Base-by-base conservation (phyloP, 148 eudicot species). In the Rhododendron henanense region DNA sequence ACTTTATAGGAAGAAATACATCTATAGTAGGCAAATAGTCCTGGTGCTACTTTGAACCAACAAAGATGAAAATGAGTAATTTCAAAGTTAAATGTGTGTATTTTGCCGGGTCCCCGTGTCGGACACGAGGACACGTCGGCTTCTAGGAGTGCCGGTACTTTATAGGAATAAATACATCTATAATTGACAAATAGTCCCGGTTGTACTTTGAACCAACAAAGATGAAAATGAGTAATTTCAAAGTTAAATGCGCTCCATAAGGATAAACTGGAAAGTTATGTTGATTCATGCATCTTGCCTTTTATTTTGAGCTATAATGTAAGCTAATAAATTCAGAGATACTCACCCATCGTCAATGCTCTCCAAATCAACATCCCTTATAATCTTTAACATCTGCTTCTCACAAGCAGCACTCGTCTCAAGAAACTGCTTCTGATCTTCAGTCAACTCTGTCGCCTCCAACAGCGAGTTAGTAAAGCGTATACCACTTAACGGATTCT, bases 391-490 rank as follows among this genome's bases (percentile, higher is more conserved):
- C 89, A 97, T 93, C 92, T 97, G 99, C 89, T 88, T 97, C 92
- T 92, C 94, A 88, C 98, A 97, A 44, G 98, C 95, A 84, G 84
- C 85, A 88, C 93, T 94, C 0, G 96, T 97, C 85, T 93, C 95
- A 65, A 95, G 93, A 84, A 92, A 93, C 85, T 94, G 98, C 88
- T 91, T 97, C 83, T 95, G 99, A 83, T 95, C 94, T 85, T 97
- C 99, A 4, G 87, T 91, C 90, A 97, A 87, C 84, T 88, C 88
- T 3, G 96, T 92, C 37, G 91, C 90, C 88, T 92, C 99, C 86
- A 97, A 82, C 63, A 94, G 91, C 13, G 94, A 92, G 87, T 94
- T 93, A 45, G 98, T 89, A 87, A 94, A 93, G 71, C 92, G 92
- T 80, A 95, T 92, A 69, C 99, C 99, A 90, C 91, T 92, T 63